Evolutionary conservation across 2,329 filamentous ascomycete genomes (phyloP), one percentile per base, ranked within the genome.

Genomic region (Colletotrichum euphorbiae): DNA sequence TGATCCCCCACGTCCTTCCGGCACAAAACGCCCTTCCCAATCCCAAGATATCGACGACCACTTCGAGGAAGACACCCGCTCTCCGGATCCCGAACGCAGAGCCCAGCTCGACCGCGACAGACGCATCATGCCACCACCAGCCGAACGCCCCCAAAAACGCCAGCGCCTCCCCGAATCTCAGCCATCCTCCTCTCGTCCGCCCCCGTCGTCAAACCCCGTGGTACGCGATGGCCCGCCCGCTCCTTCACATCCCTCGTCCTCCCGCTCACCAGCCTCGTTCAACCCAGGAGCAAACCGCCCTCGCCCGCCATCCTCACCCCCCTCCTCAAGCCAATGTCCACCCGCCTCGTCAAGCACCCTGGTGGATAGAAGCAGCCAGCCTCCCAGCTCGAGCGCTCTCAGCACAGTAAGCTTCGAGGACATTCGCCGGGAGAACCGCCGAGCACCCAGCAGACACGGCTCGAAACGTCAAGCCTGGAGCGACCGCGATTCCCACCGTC

Each of bases 381-480:
- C 50, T 54, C 50, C 50, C 2, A 28, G 28, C 9, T 54, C 50
- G 28, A 19, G 28, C n/a, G 28, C 28, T 6, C 28, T 54, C 15
- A 54, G 48, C 48, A 28, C 50, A 38, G 50, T 43, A 36, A 46
- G 67, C 38, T 68, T 68, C 59, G 31, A n/a, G 52, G 51, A 68
- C 13, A 50, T 68, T 21, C 55, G 61, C 11, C 60, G 57, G 24
- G 24, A 28, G 36, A 68, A 68, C 60, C 65, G 65, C 46, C 51
- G 48, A n/a, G 11, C 63, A 17, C 21, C 52, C 1, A 56, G 51
- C 36, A 52, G 60, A n/a, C 11, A 68, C 31, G 50, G 62, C 24
- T 73, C 71, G 55, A 74, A 72, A 38, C 80, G 80, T 43, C 59
- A 72, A 19, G 72, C 74, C 7, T 88, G 85, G 85, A 79, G 79